Percentiles rank a stretch among this genome's conserved stretches.
Conservation (phyloP, 106 monocot genomes). For the Phalaenopsis equestris region DNA sequence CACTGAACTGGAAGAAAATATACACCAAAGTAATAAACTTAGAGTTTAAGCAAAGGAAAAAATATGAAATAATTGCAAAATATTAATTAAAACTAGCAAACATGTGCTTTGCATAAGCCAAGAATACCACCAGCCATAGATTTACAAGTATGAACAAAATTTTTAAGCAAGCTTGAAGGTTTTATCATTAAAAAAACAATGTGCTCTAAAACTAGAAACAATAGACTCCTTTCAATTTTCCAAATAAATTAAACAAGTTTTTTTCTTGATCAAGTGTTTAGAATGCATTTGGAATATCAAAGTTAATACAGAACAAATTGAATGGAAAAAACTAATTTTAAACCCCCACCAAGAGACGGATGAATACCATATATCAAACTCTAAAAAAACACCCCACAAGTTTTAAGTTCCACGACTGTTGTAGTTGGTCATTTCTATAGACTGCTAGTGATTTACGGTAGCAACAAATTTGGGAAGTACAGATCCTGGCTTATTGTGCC, state of each 20-base stretch:
- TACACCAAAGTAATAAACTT: no score
- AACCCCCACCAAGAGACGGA: not conserved
- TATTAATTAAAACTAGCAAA: no score
- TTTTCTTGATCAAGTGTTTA: not conserved
- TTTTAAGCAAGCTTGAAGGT: not conserved
- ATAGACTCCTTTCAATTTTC: not conserved
- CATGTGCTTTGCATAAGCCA: no score
- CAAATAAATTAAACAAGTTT: not conserved
- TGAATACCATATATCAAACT: not conserved
- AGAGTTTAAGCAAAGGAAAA: no score
- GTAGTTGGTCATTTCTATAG: not conserved
- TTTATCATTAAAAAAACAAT: not conserved
- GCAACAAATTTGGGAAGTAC: not conserved
- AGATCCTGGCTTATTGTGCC: not conserved
- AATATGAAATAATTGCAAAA: no score
- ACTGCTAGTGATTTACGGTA: not conserved
- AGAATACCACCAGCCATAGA: not conserved
- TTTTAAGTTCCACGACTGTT: not conserved
- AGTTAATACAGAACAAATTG: not conserved
- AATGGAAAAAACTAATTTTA: not conserved
- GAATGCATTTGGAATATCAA: not conserved
- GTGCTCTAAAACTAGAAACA: not conserved
- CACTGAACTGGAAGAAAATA: no score
- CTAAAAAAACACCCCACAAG: not conserved
- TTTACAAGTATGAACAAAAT: not conserved